Base-by-base conservation (phyloP, 2,329 filamentous ascomycete species). In the Fusarium secorum region DNA sequence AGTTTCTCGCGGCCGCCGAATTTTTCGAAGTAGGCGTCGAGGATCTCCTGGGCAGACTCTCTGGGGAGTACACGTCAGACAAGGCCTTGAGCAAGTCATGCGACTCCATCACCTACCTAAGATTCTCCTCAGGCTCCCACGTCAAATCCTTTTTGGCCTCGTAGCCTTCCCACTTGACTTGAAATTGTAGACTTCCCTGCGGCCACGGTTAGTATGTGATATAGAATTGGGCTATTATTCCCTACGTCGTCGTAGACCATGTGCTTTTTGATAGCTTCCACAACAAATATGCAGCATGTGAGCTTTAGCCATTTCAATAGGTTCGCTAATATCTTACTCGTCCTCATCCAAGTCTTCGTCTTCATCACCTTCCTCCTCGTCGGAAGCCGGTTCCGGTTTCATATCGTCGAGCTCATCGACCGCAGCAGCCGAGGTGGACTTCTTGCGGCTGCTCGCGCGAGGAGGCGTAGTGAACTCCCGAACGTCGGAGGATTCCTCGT, bases 151-250 rank as follows among this genome's bases (percentile, higher is more conserved):
- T 79, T 67, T 90, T 89, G 67, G 90, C 87, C 0, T 92, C 88
- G 68, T 91, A 96, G 6, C 93, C 93, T 70, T 93, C 88, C 93
- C 93, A 96, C 75, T 95, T 94, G 38, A 96, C 91, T 55, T 91
- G 85, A 76, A 91, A 94, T 49, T 85, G 85, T 1, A 90, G 75
- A 8, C 79, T 78, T 24, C 87, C 87, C 82, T 88, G 64, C 14
- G 13, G 44, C 14, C 18, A 6, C 17, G 7, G 35, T 75, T 45
- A 74, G 46, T 30, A 7, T 24, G 13, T 14, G 17, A 7, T 26
- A 18, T 15, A 7, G 18, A 39, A 42, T 20, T 45, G 42, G 13
- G 9, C 18, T 3, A 32, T 26, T 2, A 32, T 49, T 20, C 18
- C 84, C 64, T 78, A 89, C 88, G 55, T 87, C 82, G 39, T 87